phyloP scores from a whole-genome alignment of 768 basidiomycete genomes.

The Rhizopogon salebrosus region DNA sequence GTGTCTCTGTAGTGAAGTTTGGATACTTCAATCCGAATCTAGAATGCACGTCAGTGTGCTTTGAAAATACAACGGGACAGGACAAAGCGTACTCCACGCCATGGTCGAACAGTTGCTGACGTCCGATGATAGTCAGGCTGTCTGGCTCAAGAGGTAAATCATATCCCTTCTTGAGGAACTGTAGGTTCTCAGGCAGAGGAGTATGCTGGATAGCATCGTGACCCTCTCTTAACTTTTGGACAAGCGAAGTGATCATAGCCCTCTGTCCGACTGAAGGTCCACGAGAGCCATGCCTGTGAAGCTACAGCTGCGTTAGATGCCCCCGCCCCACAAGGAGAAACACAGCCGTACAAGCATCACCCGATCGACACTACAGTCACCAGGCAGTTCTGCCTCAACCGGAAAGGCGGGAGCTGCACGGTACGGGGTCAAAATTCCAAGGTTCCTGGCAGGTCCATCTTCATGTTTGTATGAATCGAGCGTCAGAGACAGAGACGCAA shows the following conservation, averaged over 20 bases:
- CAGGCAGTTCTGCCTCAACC: slow-evolving; percentile 14
- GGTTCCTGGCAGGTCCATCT: neutral
- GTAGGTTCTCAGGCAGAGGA: slow-evolving; percentile 26
- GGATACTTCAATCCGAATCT: slow-evolving; percentile 21
- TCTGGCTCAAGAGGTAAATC: slow-evolving; percentile 28
- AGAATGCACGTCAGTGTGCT: neutral
- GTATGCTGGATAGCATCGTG: slow-evolving; percentile 19
- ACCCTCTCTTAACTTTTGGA: slow-evolving; percentile 23
- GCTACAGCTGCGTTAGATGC: slow-evolving; percentile 16
- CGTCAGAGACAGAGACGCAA: neutral
- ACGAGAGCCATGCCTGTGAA: slow-evolving; percentile 38
- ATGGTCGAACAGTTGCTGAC: slow-evolving; percentile 34
- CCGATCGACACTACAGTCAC: slow-evolving; percentile 28
- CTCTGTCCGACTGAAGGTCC: slow-evolving; percentile 29
- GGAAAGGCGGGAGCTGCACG: slow-evolving; percentile 17
- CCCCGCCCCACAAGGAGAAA: neutral
- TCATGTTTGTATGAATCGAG: no score
- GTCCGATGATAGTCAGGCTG: slow-evolving; percentile 32
- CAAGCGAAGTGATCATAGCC: slow-evolving; percentile 28
- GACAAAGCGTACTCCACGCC: neutral
- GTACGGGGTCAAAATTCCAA: slow-evolving; percentile 29
- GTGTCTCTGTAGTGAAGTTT: slow-evolving; percentile 8
- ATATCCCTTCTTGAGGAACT: slow-evolving; percentile 36
- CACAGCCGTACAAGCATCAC: slow-evolving; percentile 23
- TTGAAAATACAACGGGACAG: neutral